These are phyloP conservation scores for Geosmithia flava DNA, from an alignment of 2,329 filamentous ascomycete species.

Conservation along the genomic window DNA sequence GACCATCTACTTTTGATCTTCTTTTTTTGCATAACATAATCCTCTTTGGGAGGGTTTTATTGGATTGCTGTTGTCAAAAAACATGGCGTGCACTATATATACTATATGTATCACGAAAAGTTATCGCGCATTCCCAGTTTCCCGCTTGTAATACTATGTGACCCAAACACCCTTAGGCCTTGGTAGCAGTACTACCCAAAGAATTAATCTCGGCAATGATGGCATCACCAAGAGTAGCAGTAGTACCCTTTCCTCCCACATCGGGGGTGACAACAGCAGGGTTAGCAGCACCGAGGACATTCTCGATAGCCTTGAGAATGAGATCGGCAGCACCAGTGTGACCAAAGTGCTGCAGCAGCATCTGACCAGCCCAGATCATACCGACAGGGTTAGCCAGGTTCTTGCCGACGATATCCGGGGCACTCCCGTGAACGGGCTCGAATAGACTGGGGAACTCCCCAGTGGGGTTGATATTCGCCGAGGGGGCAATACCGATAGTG, in stretches of 20 bases:
- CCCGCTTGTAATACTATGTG: not conserved
- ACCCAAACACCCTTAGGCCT: not conserved
- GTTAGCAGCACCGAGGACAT: slow-evolving; percentile 27
- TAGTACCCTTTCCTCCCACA: slow-evolving; percentile 32
- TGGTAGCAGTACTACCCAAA: not conserved
- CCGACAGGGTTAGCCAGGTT: slow-evolving; percentile 66
- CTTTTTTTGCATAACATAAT: too few relatives aligned
- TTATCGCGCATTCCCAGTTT: too few relatives aligned
- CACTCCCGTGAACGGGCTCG: slow-evolving; percentile 58
- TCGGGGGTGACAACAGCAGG: slow-evolving; percentile 38
- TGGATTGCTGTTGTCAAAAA: too few relatives aligned
- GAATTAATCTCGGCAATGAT: slow-evolving; percentile 10
- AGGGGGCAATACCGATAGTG: slow-evolving; percentile 61
- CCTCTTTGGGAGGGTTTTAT: too few relatives aligned
- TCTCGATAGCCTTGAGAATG: slow-evolving; percentile 39
- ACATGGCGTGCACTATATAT: too few relatives aligned
- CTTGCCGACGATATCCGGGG: slow-evolving; percentile 61
- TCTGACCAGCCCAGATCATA: slow-evolving; percentile 58
- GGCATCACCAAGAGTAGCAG: slow-evolving; percentile 20
- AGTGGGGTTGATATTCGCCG: slow-evolving; percentile 52
- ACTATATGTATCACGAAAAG: too few relatives aligned
- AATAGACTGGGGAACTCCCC: slow-evolving; percentile 41
- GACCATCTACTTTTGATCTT: not conserved
- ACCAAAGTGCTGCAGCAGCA: slow-evolving; percentile 30
- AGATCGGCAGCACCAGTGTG: slow-evolving; percentile 26